Percentiles rank a stretch among this genome's conserved stretches.
Evolutionary conservation across 495 filamentous ascomycete species (phyloP).

Genomic region (Lepraria neglecta): DNA sequence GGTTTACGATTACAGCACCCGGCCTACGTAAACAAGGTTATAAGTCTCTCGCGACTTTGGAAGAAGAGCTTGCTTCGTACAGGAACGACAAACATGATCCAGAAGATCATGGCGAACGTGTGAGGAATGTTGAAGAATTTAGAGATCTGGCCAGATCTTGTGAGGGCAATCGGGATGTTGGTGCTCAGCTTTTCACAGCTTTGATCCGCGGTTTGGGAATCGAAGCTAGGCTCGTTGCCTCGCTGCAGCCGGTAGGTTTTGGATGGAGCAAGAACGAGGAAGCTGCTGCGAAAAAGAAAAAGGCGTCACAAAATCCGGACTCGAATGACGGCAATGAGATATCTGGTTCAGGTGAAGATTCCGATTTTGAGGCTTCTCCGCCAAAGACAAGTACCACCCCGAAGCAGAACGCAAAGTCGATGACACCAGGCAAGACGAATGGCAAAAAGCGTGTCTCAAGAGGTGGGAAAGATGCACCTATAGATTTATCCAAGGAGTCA

Average conservation of each 20-base stretch:
- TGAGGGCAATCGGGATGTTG: constrained; percentile 79
- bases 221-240: constrained; percentile 74
- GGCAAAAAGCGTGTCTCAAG: constrained; percentile 29
- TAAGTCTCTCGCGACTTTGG: constrained; percentile 59
- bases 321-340: background rate
- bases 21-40: constrained; percentile 87
- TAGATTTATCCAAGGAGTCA: constrained; percentile 35
- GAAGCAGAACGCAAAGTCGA: background rate
- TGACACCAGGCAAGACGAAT: constrained; percentile 13
- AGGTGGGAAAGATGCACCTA: constrained; percentile 28
- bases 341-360: constrained; percentile 12
- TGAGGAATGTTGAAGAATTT: constrained; percentile 59
- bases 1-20: constrained; percentile 70
- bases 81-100: constrained; percentile 55
- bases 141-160: constrained; percentile 60
- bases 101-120: constrained; percentile 65
- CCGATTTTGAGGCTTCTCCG: constrained; percentile 34
- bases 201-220: constrained; percentile 76
- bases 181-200: constrained; percentile 84
- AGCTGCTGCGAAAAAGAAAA: constrained; percentile 36
- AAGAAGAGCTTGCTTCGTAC: constrained; percentile 57
- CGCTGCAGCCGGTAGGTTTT: constrained; percentile 81
- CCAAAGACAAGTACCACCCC: constrained; percentile 19
- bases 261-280: constrained; percentile 86
- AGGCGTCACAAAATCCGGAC: background rate